Percentiles rank a stretch among this genome's conserved stretches.
Conservation (phyloP, 2,329 filamentous ascomycete species). For the Neocucurbitaria cava region DNA sequence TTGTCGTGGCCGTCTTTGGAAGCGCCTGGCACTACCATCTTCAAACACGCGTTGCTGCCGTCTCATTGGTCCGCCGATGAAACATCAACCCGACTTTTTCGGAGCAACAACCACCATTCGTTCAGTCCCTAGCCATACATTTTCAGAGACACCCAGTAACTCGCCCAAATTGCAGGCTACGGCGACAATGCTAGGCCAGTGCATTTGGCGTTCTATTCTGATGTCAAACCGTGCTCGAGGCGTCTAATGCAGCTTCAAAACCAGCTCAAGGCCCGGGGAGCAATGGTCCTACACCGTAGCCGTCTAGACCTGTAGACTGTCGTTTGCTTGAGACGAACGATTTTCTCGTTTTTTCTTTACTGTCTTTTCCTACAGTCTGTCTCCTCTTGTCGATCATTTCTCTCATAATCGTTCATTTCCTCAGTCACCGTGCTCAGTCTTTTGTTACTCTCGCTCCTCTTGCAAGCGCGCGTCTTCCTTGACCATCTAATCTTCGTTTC, state of each 20-base stretch:
- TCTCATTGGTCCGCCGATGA: conserved; percentile 37
- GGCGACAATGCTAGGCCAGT: conserved; percentile 43
- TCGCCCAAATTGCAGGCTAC: conserved; percentile 30
- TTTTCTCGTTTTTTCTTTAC: conserved; percentile 26
- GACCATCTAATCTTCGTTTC: conserved; percentile 20
- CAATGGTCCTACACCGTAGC: conserved; percentile 31
- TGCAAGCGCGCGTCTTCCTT: conserved; percentile 31
- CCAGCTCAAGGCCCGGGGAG: conserved; percentile 29
- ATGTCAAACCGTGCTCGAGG: conserved; percentile 47
- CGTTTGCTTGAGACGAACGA: conserved; percentile 34
- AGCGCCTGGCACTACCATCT: conserved; percentile 23
- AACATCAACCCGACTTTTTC: conserved; percentile 27
- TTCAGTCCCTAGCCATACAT: conserved; percentile 23
- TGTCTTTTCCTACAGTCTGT: conserved; percentile 27
- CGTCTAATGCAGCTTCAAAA: conserved; percentile 51
- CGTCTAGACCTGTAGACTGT: conserved; percentile 34
- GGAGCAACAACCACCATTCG: conserved; percentile 39
- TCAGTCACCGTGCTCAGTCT: conserved; percentile 28
- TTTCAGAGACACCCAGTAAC: conserved; percentile 26
- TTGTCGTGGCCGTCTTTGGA: conserved; percentile 21
- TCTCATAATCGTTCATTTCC: conserved; percentile 38
- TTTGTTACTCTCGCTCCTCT: conserved; percentile 25
- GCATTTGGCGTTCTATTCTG: conserved; percentile 32
- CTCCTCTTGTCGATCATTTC: conserved; percentile 40
- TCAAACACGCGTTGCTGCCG: conserved; percentile 9